Evolutionary conservation across 352 stramenopile species (phyloP), one percentile per base, ranked within the genome.

Genomic region (Plasmopara halstedii): DNA sequence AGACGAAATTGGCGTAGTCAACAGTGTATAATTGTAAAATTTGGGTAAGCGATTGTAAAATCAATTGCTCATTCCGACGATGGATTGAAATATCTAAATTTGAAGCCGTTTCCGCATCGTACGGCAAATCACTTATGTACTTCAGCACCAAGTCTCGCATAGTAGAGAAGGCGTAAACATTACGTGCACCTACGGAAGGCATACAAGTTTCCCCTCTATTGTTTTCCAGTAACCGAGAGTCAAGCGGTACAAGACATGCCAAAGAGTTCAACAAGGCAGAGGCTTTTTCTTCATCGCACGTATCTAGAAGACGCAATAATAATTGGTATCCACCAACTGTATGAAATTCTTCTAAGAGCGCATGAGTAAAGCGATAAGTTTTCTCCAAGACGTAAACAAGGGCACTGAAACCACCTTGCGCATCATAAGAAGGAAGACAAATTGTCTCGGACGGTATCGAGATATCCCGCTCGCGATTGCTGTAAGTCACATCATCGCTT

Each of bases 1-100:
- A 76, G 31, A 78, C 39, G 17, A 88, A 87, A 31, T 87, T 87
- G 4, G 76, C 73, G 27, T 85, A 85, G 20, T 80, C 62, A 32
- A 70, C 77, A 17, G 73, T 85, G 42, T 88, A 88, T 17, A 87
- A 65, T 43, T 86, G 74, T 2, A 86, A 26, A 46, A 85, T 59
- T 2, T 73, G 81, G 0, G 70, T 86, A 14, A 90, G 46, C 2
- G 85, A 42, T 36, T 86, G 73, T 33, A 87, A 39, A 13, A 82
- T 48, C 10, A 85, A 44, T 19, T 82, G 58, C 15, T 87, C 73
- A 9, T 58, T 61, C 5, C 51, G 57, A 17, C 40, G 11, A 48
- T 50, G 58, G 13, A 29, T 27, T 4, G 19, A n/a, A 21, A 22
- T 42, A 22, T 13, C 38, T 10, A 54, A 44, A 3, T 51, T 20